phyloP scores from a whole-genome alignment of 2,329 filamentous ascomycete genomes.

The Onygenales sp. region DNA sequence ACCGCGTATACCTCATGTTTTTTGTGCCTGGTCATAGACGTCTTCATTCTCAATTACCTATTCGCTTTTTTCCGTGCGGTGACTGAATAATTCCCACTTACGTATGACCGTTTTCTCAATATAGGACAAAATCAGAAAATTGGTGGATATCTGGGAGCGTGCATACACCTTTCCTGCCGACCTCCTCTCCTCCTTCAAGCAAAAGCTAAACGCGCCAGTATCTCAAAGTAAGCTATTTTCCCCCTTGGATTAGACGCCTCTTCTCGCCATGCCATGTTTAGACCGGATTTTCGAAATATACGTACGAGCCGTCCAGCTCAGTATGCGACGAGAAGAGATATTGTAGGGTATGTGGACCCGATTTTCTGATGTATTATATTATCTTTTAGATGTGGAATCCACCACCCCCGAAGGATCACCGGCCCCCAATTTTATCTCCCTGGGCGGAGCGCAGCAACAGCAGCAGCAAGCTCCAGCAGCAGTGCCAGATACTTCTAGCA shows the following conservation, averaged over 20 bases:
- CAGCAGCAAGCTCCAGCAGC: conserved; percentile 19
- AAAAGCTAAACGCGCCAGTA: conserved; percentile 58
- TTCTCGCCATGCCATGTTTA: not conserved
- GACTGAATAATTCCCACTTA: conserved; percentile 38
- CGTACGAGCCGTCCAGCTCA: not conserved
- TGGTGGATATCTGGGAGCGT: conserved; percentile 97
- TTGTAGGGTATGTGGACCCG: conserved; percentile 10
- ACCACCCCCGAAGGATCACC: conserved; percentile 58
- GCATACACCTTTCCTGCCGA: conserved; percentile 76
- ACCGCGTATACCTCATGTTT: conserved; percentile 1
- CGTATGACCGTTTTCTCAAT: conserved; percentile 35
- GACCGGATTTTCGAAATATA: not conserved
- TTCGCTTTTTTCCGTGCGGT: conserved; percentile 8
- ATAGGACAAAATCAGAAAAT: conserved; percentile 91
- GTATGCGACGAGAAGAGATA: not conserved
- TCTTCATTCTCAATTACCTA: conserved; percentile 5
- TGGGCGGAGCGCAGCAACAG: conserved; percentile 25
- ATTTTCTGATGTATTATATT: conserved; percentile 20
- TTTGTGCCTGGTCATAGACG: conserved; percentile 1
- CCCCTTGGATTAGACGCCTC: conserved; percentile 6
- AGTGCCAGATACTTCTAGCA: conserved; percentile 51
- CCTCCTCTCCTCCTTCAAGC: conserved; percentile 75
- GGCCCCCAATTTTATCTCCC: conserved; percentile 33
- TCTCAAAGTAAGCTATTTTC: conserved; percentile 52
- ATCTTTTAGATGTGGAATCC: conserved; percentile 48